Conservation (phyloP, 139 green algal genomes). For the Coccomyxa sp. region DNA sequence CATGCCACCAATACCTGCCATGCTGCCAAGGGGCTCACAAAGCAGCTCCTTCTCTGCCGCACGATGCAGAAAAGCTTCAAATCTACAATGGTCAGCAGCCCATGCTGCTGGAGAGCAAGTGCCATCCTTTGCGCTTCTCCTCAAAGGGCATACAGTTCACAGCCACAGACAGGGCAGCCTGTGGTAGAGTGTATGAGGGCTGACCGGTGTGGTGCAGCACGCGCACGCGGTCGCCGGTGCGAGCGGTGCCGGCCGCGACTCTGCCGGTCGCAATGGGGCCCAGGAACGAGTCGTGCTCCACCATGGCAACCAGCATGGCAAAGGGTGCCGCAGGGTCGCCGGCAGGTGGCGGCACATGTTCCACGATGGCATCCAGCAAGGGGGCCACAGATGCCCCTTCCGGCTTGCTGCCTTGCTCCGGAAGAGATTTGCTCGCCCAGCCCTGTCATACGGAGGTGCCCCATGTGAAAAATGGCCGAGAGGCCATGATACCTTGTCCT, state of each 20-base stretch:
- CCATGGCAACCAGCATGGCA: slow-evolving; percentile 78
- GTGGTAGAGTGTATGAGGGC: neutral
- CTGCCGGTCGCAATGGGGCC: slow-evolving; percentile 77
- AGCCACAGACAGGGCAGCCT: neutral
- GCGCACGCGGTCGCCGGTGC: slow-evolving; percentile 59
- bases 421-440: slow-evolving; percentile 45
- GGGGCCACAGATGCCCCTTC: slow-evolving; percentile 52
- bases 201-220: slow-evolving; percentile 18
- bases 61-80: too few species aligned
- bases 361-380: slow-evolving; percentile 72
- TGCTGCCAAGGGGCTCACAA: too few species aligned
- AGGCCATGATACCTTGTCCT: neutral
- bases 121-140: too few species aligned
- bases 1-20: too few species aligned
- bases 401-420: slow-evolving; percentile 9
- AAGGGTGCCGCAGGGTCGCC: slow-evolving; percentile 41
- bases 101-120: too few species aligned
- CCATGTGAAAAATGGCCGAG: neutral
- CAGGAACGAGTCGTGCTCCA: slow-evolving; percentile 75
- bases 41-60: too few species aligned
- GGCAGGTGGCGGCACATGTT: slow-evolving; percentile 62
- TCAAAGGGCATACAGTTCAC: too few species aligned
- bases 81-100: too few species aligned
- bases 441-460: slow-evolving; percentile 29
- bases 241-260: slow-evolving; percentile 52